phyloP scores from a whole-genome alignment of 768 basidiomycete genomes.

The Mycena polygramma region DNA sequence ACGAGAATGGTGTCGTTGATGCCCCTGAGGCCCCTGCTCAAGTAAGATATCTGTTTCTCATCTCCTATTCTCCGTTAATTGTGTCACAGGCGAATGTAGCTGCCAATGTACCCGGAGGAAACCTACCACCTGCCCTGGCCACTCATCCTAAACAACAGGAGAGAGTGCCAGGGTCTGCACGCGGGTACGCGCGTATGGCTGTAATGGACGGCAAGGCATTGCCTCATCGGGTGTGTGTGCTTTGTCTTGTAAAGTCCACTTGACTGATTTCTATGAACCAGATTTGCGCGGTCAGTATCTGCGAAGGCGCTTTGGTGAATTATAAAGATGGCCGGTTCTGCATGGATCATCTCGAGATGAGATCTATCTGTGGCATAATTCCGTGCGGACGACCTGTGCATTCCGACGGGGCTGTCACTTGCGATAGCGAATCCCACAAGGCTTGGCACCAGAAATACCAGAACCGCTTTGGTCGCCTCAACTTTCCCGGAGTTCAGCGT shows the following conservation, averaged over 20 bases:
- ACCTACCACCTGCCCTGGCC: background rate
- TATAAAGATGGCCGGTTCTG: constrained; percentile 50
- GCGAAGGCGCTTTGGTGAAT: constrained; percentile 41
- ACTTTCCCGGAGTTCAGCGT: constrained; percentile 44
- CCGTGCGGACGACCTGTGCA: constrained; percentile 35
- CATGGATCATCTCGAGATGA: constrained; percentile 34
- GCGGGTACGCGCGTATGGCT: constrained; percentile 44
- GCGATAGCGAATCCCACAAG: constrained; percentile 36
- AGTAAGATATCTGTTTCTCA: background rate
- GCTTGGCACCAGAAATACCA: constrained; percentile 33
- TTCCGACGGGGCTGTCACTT: constrained; percentile 31
- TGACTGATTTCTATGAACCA: constrained; percentile 6
- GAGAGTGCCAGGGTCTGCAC: constrained; percentile 14
- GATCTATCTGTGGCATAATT: constrained; percentile 42
- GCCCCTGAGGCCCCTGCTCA: background rate
- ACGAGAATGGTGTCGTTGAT: background rate
- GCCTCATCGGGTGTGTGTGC: constrained; percentile 40
- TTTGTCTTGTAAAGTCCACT: background rate
- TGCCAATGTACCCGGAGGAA: background rate
- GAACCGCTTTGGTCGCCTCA: constrained; percentile 13
- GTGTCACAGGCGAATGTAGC: background rate
- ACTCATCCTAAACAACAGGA: constrained; percentile 24
- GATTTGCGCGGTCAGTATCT: constrained; percentile 43
- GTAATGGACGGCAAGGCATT: constrained; percentile 51
- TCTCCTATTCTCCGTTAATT: background rate